phyloP scores from a whole-genome alignment of 495 filamentous ascomycete species.

The Hyaloscypha finlandica region DNA sequence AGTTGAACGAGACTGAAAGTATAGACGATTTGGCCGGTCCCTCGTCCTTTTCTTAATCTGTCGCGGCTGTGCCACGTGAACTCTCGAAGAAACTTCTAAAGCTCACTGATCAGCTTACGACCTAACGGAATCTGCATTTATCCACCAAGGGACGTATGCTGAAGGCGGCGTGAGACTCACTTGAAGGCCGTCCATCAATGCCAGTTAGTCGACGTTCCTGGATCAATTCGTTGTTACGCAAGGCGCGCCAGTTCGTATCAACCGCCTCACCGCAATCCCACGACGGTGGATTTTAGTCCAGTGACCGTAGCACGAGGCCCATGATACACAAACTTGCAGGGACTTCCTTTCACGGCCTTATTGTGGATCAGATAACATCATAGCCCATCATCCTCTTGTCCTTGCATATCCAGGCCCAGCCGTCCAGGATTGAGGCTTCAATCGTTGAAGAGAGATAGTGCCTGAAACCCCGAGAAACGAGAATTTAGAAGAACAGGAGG shows the following conservation, averaged over 20 bases:
- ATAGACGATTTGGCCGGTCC: conserved; percentile 14
- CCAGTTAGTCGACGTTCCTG: conserved; percentile 3
- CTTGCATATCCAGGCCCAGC: not conserved
- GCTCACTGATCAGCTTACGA: not conserved
- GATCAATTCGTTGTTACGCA: conserved; percentile 5
- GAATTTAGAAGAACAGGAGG: not conserved
- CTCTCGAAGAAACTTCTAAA: conserved; percentile 3
- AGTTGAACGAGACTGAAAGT: conserved; percentile 1
- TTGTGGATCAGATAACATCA: not conserved
- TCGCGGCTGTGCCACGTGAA: conserved; percentile 29
- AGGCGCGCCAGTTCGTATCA: not conserved
- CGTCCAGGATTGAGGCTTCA: not conserved
- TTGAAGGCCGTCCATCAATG: not conserved
- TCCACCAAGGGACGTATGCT: not conserved
- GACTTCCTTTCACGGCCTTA: not conserved
- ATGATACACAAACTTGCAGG: not conserved
- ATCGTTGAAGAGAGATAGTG: not conserved
- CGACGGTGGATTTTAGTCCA: not conserved
- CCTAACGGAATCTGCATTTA: not conserved
- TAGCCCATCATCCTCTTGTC: not conserved
- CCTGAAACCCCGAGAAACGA: not conserved
- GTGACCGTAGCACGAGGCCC: not conserved
- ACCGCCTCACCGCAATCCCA: not conserved
- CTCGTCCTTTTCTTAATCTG: conserved; percentile 14
- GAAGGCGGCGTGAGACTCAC: not conserved